These are phyloP conservation scores for Eutypella sp. DNA, from an alignment of 2,329 filamentous ascomycete species.

Conservation along the genomic window DNA sequence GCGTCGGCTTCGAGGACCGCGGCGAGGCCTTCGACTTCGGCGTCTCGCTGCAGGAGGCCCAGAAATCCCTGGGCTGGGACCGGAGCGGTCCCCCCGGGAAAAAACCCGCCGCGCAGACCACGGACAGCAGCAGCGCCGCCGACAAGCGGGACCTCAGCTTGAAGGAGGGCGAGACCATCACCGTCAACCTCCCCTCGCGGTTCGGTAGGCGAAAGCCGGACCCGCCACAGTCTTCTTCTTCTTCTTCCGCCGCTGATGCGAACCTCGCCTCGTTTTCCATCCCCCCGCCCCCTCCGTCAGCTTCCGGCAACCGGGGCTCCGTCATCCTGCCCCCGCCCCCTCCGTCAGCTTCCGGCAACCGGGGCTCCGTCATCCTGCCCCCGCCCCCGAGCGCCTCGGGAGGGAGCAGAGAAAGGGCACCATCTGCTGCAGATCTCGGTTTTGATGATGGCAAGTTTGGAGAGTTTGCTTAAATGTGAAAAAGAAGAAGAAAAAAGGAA, in stretches of 20 bases:
- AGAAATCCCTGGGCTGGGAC: constrained; percentile 63
- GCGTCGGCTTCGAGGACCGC: constrained; percentile 83
- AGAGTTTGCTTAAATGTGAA: constrained; percentile 67
- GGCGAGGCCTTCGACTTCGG: constrained; percentile 82
- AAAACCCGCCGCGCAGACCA: constrained; percentile 31
- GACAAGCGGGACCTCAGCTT: constrained; percentile 74
- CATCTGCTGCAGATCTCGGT: constrained; percentile 60
- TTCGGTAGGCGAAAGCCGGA: constrained; percentile 44
- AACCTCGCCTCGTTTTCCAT: constrained; percentile 61
- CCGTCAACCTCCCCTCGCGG: constrained; percentile 65
- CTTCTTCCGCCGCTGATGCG: constrained; percentile 14
- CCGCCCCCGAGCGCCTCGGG: constrained; percentile 61
- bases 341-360: constrained; percentile 57
- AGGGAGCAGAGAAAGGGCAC: constrained; percentile 52
- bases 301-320: constrained; percentile 22
- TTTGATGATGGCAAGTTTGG: constrained; percentile 88
- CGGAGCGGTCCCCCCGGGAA: constrained; percentile 31
- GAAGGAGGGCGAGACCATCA: constrained; percentile 87
- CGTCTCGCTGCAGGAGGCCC: constrained; percentile 72
- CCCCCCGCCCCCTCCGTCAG: constrained; percentile 59
- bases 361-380: constrained; percentile 50
- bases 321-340: constrained; percentile 60
- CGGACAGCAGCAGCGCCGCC: constrained; percentile 37
- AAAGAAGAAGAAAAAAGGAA: constrained; percentile 1
- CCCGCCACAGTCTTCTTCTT: constrained; percentile 15